phyloP scores from a whole-genome alignment of 495 filamentous ascomycete genomes.

The Trichoderma asperelloides region DNA sequence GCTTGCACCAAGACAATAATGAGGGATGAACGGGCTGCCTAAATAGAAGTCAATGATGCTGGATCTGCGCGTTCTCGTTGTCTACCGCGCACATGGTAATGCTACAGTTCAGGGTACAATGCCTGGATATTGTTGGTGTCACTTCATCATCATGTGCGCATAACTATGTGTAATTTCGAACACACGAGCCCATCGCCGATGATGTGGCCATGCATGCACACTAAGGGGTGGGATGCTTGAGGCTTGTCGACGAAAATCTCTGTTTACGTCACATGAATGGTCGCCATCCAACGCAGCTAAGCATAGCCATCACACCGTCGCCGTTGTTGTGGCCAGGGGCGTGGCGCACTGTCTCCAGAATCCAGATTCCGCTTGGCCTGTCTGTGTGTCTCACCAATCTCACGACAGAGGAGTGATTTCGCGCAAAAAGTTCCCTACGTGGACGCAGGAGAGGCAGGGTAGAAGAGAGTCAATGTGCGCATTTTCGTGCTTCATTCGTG shows the following conservation, averaged over 20 bases:
- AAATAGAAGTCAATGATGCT: background rate
- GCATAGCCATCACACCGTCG: slow-evolving; percentile 1
- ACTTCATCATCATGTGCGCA: slow-evolving; percentile 4
- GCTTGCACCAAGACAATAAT: background rate
- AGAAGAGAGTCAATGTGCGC: background rate
- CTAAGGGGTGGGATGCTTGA: background rate
- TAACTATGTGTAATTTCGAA: background rate
- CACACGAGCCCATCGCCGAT: slow-evolving; percentile 1
- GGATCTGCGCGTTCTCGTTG: background rate
- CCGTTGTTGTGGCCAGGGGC: background rate
- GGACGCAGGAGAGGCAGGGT: background rate
- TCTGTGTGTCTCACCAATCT: background rate
- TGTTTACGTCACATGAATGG: background rate
- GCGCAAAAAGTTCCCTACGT: background rate
- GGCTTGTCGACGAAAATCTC: background rate
- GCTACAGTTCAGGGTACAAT: background rate
- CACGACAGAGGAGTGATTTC: background rate
- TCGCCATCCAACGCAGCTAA: background rate
- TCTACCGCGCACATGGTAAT: background rate
- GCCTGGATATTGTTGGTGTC: background rate
- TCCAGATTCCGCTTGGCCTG: background rate
- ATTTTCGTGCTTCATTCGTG: background rate
- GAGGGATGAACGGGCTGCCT: background rate
- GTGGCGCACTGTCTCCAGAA: background rate
- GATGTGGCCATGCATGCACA: background rate